Percentiles rank a stretch among this genome's conserved stretches.
Conservation (phyloP, 495 filamentous ascomycete genomes). For the Chaetomium cochliodes region DNA sequence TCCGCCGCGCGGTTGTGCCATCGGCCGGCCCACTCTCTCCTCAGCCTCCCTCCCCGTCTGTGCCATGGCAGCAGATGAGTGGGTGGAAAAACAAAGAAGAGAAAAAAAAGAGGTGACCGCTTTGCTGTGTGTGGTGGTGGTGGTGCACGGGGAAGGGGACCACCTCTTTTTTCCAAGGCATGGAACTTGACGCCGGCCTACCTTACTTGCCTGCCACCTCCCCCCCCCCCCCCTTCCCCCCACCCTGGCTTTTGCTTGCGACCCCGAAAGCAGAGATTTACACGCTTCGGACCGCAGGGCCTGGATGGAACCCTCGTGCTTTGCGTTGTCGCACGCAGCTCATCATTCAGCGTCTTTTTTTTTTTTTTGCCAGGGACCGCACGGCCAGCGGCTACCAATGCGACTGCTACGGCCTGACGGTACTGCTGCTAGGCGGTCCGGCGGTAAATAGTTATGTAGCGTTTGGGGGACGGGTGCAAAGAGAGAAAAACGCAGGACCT, state of each 20-base stretch:
- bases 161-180: too few relatives aligned
- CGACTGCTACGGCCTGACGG: neutral
- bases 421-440: neutral
- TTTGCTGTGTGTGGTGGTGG: too few relatives aligned
- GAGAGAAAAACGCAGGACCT: constrained; percentile 1
- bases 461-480: neutral
- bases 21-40: constrained; percentile 2
- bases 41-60: neutral
- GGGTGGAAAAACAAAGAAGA: neutral
- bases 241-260: neutral
- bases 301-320: constrained; percentile 29
- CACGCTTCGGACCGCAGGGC: constrained; percentile 32
- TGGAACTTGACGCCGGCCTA: neutral
- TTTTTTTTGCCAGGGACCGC: constrained; percentile 3
- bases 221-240: neutral
- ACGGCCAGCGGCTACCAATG: constrained; percentile 2
- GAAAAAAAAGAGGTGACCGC: too few relatives aligned
- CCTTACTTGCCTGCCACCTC: neutral
- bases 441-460: neutral
- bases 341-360: neutral
- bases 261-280: constrained; percentile 11
- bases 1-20: neutral
- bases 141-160: neutral
- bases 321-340: neutral
- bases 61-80: constrained; percentile 1